Evolutionary conservation across 176 grass and related monocot species (phyloP).

Genomic region (Zizania latifolia): DNA sequence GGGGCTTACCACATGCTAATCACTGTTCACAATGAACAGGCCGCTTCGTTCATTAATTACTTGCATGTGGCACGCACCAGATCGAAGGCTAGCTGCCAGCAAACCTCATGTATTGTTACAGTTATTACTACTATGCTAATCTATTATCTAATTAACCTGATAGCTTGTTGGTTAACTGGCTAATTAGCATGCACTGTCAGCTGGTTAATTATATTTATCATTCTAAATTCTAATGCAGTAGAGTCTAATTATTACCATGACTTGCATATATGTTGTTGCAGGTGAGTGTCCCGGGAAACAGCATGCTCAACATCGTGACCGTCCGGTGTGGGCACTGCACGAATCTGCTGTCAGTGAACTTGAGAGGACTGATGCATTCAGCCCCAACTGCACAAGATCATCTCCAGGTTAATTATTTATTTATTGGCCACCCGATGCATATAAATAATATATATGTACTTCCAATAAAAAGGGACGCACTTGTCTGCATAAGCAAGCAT

Average conservation of each 20-base stretch:
- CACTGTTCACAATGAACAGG: neutral
- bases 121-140: too few species aligned
- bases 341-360: slow-evolving; percentile 49
- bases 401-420: slow-evolving; percentile 31
- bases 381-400: slow-evolving; percentile 37
- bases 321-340: slow-evolving; percentile 61
- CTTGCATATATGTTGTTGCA: neutral
- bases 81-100: neutral
- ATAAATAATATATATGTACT: neutral
- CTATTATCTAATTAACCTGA: too few species aligned
- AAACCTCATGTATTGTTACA: neutral
- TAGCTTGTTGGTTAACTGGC: too few species aligned
- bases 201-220: neutral
- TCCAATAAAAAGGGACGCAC: neutral
- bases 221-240: too few species aligned
- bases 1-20: neutral
- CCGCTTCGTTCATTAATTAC: neutral
- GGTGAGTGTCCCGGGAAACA: slow-evolving; percentile 64
- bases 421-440: neutral
- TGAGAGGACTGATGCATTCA: slow-evolving; percentile 35
- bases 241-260: neutral
- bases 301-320: slow-evolving; percentile 46
- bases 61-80: neutral
- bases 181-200: neutral
- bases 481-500: too few species aligned